These are phyloP conservation scores for Suillus tomentosus DNA, from an alignment of 768 basidiomycete genomes.

Conservation along the genomic window DNA sequence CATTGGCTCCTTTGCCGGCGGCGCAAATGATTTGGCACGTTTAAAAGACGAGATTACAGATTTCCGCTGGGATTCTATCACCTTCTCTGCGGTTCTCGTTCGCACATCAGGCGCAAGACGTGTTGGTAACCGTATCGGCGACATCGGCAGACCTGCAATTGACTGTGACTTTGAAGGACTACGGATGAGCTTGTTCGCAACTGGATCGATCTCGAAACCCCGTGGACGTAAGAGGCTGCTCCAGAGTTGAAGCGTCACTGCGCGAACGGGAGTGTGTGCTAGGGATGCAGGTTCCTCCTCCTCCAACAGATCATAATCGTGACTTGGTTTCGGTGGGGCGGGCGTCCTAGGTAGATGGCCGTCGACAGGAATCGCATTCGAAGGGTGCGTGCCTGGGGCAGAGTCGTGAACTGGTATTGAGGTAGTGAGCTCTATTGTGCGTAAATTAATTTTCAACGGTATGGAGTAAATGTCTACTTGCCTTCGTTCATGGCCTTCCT, in stretches of 20 bases:
- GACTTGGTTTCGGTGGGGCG: slow-evolving; percentile 21
- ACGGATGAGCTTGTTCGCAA: slow-evolving; percentile 54
- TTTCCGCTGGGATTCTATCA: slow-evolving; percentile 4
- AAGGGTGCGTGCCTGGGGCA: slow-evolving; percentile 17
- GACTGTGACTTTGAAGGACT: slow-evolving; percentile 54
- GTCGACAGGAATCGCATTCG: slow-evolving; percentile 17
- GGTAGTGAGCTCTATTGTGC: background rate
- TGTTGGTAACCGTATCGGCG: slow-evolving; percentile 21
- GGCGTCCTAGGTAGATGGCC: slow-evolving; percentile 22
- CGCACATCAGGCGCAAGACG: slow-evolving; percentile 8
- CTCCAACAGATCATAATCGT: slow-evolving; percentile 33
- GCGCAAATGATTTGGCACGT: slow-evolving; percentile 67
- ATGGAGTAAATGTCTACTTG: slow-evolving; percentile 14
- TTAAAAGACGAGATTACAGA: slow-evolving; percentile 58
- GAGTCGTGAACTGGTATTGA: slow-evolving; percentile 20
- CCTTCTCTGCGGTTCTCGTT: slow-evolving; percentile 23
- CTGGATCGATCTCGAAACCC: slow-evolving; percentile 57
- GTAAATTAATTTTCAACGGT: background rate
- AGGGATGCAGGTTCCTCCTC: slow-evolving; percentile 62
- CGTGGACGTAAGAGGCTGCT: slow-evolving; percentile 64
- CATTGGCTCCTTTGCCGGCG: slow-evolving; percentile 29
- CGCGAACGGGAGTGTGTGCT: slow-evolving; percentile 51
- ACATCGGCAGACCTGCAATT: slow-evolving; percentile 22
- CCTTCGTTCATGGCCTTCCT: slow-evolving; percentile 39
- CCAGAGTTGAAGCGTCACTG: slow-evolving; percentile 70